Percentiles rank a stretch among this genome's conserved stretches.
Conservation (phyloP, 2,329 filamentous ascomycete species). For the Alternaria novae-zelandiae region DNA sequence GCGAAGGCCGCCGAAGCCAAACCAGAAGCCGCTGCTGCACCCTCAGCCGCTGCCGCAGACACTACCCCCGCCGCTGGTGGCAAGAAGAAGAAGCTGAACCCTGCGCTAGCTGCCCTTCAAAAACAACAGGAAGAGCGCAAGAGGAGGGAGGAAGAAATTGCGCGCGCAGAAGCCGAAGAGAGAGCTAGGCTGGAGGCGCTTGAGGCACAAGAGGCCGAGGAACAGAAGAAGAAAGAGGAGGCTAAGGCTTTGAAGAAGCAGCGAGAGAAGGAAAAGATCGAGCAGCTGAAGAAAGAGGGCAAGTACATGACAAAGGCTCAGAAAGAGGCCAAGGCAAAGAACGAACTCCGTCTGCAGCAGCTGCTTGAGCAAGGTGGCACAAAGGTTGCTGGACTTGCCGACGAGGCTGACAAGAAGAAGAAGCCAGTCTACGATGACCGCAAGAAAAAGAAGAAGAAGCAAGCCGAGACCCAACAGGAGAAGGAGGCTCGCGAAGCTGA, state of each 20-base stretch:
- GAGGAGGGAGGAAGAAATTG: slow-evolving; percentile 68
- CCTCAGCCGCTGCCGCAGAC: slow-evolving; percentile 36
- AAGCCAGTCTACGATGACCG: slow-evolving; percentile 75
- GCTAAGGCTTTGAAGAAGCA: slow-evolving; percentile 80
- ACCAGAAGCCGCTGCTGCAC: slow-evolving; percentile 38
- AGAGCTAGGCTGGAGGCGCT: slow-evolving; percentile 70
- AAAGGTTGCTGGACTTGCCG: slow-evolving; percentile 60
- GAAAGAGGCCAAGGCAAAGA: slow-evolving; percentile 78
- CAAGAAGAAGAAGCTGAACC: slow-evolving; percentile 90
- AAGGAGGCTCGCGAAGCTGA: slow-evolving; percentile 57
- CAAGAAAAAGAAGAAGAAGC: slow-evolving; percentile 79
- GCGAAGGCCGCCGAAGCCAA: slow-evolving; percentile 52
- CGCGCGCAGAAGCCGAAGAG: slow-evolving; percentile 65
- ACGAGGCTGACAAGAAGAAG: slow-evolving; percentile 75
- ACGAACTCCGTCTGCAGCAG: slow-evolving; percentile 81
- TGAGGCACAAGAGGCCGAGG: slow-evolving; percentile 69
- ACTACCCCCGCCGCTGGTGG: slow-evolving; percentile 56
- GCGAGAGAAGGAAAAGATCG: slow-evolving; percentile 83
- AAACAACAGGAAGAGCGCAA: slow-evolving; percentile 83
- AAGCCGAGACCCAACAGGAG: slow-evolving; percentile 61
- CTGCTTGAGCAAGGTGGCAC: slow-evolving; percentile 81
- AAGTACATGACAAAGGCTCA: slow-evolving; percentile 88
- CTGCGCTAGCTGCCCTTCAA: slow-evolving; percentile 74
- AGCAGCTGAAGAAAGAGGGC: slow-evolving; percentile 86
- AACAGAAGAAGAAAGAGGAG: slow-evolving; percentile 72